These are phyloP conservation scores for Alternaria consortialis DNA, from an alignment of 2,329 filamentous ascomycete genomes.

Conservation along the genomic window DNA sequence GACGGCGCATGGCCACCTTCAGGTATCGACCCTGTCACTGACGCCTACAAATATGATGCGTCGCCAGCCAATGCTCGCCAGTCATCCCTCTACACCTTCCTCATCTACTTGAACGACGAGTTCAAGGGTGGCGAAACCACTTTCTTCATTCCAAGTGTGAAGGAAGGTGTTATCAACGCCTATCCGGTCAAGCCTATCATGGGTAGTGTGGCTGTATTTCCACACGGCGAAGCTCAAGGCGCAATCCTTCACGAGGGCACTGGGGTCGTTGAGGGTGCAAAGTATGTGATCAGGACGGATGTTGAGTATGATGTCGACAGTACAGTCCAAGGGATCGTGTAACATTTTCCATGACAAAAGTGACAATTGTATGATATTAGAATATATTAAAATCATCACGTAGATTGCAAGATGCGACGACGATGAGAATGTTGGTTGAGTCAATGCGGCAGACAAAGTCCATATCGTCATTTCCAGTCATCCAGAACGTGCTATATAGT, in stretches of 20 bases:
- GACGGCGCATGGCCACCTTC: conserved; percentile 78
- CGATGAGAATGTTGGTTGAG: background rate
- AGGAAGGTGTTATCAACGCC: conserved; percentile 73
- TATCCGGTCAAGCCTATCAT: conserved; percentile 74
- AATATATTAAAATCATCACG: background rate
- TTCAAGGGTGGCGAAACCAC: conserved; percentile 77
- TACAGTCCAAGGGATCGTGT: background rate
- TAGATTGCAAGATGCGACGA: background rate
- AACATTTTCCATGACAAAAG: background rate
- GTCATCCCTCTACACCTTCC: conserved; percentile 73
- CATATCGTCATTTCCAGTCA: conserved; percentile 2
- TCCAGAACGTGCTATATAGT: conserved; percentile 1
- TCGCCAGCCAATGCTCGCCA: conserved; percentile 68
- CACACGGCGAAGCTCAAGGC: conserved; percentile 72
- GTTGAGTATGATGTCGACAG: conserved; percentile 70
- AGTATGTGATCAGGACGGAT: conserved; percentile 76
- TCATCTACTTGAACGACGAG: conserved; percentile 75
- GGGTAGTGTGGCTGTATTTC: conserved; percentile 73
- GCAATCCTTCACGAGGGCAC: conserved; percentile 75
- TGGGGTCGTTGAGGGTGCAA: conserved; percentile 71
- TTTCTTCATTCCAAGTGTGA: conserved; percentile 71
- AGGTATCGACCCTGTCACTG: conserved; percentile 63
- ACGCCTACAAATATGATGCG: conserved; percentile 71
- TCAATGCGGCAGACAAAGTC: background rate
- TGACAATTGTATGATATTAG: background rate